Conservation (phyloP, 1,284 basidiomycete genomes). For the Ceratobasidium sp. region DNA sequence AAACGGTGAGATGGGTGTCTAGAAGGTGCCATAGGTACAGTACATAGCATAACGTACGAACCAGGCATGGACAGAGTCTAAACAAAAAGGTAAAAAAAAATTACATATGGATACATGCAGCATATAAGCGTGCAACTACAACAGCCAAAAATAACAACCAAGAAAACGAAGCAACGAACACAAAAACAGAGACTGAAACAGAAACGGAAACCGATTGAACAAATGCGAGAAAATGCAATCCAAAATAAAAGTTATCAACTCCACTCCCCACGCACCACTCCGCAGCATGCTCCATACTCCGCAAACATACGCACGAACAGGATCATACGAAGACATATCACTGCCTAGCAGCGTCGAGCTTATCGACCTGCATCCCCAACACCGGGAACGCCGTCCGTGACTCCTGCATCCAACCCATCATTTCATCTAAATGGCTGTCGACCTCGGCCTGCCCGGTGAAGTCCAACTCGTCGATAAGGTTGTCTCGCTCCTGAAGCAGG, state of each 20-base stretch:
- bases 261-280: no score
- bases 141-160: background rate
- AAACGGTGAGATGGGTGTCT: background rate
- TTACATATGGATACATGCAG: slow-evolving; percentile 8
- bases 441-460: slow-evolving; percentile 44
- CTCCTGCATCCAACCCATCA: slow-evolving; percentile 45
- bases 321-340: background rate
- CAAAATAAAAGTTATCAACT: no score
- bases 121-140: background rate
- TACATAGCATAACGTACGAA: background rate
- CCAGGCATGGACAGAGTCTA: background rate
- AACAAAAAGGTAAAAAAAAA: background rate
- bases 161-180: slow-evolving; percentile 2
- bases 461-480: slow-evolving; percentile 41
- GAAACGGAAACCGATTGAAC: slow-evolving; percentile 19
- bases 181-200: background rate
- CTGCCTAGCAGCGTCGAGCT: slow-evolving; percentile 19
- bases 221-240: background rate
- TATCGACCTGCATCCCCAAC: slow-evolving; percentile 42
- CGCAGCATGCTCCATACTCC: no score
- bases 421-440: slow-evolving; percentile 35
- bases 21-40: background rate
- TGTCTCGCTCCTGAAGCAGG: slow-evolving; percentile 37
- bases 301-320: no score
- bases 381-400: slow-evolving; percentile 22